Base-by-base conservation (phyloP, 805 yeast species). In the Candida glaebosa region DNA sequence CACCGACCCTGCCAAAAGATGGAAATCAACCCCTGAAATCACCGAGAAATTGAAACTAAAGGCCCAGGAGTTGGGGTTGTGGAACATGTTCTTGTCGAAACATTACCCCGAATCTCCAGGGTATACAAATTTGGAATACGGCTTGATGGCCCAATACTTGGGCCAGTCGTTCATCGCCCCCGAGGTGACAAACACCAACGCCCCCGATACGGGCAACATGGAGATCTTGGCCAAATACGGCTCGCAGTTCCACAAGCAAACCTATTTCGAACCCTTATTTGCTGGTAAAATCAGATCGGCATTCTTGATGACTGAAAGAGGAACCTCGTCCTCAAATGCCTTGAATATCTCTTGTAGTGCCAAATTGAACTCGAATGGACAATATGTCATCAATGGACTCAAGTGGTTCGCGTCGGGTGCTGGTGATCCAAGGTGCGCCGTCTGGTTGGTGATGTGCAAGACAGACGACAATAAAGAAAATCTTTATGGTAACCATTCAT, bases 401-500 rank as follows among this genome's bases (percentile, higher is more conserved):
- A 81, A 81, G 55, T 81, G 86, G 86, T 80, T 81, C 71, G 81
- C 84, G 2, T 77, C 84, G 0, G 85, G 85, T 20, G 84, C 84
- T 30, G 84, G 84, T 18, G 85, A 80, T 54, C 84, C 84, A 18
- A 69, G 83, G 41, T 73, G 81, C 56, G 50, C 60, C 31, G 71
- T 76, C 14, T 71, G 79, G 75, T 61, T 76, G 40, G 75, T 73
- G 18, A 75, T 75, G 79, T 76, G 78, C 52, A 72, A 73, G 56
- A 74, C 78, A 4, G 50, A 50, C 37, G 57, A 60, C 43, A 42
- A 56, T 33, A 44, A 49, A 9, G 42, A 53, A 30, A 51, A 53
- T 2, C 65, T 63, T 1, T 77, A 79, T 55, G 54, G 50, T 34
- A 81, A 79, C 54, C 86, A 81, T 54, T 66, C 82, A 4, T 79